Base-by-base conservation (phyloP, 208 protist species). In the Acanthamoeba divionensis region DNA sequence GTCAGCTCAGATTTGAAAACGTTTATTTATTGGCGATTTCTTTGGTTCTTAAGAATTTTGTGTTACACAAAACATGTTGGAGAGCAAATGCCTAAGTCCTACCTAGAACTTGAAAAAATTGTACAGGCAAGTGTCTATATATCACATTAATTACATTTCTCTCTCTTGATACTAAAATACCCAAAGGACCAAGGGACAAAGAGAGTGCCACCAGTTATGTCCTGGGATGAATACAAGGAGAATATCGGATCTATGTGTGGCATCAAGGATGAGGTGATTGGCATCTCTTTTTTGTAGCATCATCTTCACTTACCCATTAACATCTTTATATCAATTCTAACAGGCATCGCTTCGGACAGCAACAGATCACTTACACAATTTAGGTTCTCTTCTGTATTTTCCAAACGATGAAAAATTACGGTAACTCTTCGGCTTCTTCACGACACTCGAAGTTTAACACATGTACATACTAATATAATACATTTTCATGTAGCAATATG, bases 371-470 rank as follows among this genome's bases (percentile, higher is more conserved):
- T 60, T 87, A 6, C 77, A 87, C 54, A 87, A 87, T 41, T 45
- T 87, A 60, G 77, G 77, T 26, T 67, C 77, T 12, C 77, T 87
- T 10, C 77, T 87, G 18, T 87, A 67, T 60, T 87, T 87, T 67
- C 33, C 55, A 12, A 60, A 60, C 26, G 71, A 82, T 52, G 71
- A 82, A 52, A 85, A 85, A 55, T 52, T 82, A 12, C 1, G 36
- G 36, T 41, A 41, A 41, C 36, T 18, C 31, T 6, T n/a, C n/a
- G n/a, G n/a, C n/a, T 36, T 45, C 15, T 45, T 36, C 60, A 26
- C 57, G 29, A 6, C 60, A 66, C 60, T 18, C 15, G 21, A 66
- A 26, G 36, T 73, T 38, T 36, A 50, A 1, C 50, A 24, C 69
- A n/a, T n/a, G n/a, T n/a, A n/a, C n/a, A 54, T 41, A 57, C 69